A percentile compares a stretch with the other conserved stretches of the same genome.
phyloP scores from a whole-genome alignment of 2,329 filamentous ascomycete genomes.

The Incumbomyces lentus region DNA sequence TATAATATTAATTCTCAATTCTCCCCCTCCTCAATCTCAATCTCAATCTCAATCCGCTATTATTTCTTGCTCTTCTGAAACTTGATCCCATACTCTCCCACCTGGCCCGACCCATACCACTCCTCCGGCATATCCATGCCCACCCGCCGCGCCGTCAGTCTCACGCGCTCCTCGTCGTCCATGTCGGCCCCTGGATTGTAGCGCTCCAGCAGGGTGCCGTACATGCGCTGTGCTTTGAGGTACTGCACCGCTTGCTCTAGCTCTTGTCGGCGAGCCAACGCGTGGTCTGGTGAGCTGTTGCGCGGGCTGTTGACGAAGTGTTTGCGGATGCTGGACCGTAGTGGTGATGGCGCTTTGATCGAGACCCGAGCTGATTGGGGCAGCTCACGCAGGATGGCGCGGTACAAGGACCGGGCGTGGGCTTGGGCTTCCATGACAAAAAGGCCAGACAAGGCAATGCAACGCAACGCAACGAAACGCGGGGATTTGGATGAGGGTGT shows the following conservation, averaged over 20 bases:
- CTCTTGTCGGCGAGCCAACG: conserved; percentile 33
- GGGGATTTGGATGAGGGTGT: not conserved
- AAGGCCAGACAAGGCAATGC: not conserved
- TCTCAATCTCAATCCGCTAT: no score
- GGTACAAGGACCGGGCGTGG: conserved; percentile 68
- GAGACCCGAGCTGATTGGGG: conserved; percentile 49
- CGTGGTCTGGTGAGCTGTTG: conserved; percentile 17
- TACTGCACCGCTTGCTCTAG: conserved; percentile 75
- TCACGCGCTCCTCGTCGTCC: conserved; percentile 71
- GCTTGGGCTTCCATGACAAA: conserved; percentile 28
- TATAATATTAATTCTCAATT: no score
- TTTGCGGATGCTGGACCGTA: conserved; percentile 59
- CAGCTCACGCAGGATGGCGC: conserved; percentile 77
- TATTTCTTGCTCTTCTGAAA: conserved; percentile 1
- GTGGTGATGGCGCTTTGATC: conserved; percentile 44
- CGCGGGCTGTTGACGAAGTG: conserved; percentile 42
- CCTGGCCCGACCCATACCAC: conserved; percentile 25
- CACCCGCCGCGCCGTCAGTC: conserved; percentile 73
- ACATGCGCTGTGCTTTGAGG: conserved; percentile 73
- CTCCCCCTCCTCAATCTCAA: no score
- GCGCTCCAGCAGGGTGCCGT: conserved; percentile 69
- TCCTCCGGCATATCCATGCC: conserved; percentile 78
- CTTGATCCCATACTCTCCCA: conserved; percentile 1
- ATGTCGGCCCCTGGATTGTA: conserved; percentile 92
- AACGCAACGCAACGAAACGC: no score